A percentile compares a stretch with the other conserved stretches of the same genome.
Evolutionary conservation across 75 land plant genomes (phyloP).

Genomic region (Selaginella moellendorffii): DNA sequence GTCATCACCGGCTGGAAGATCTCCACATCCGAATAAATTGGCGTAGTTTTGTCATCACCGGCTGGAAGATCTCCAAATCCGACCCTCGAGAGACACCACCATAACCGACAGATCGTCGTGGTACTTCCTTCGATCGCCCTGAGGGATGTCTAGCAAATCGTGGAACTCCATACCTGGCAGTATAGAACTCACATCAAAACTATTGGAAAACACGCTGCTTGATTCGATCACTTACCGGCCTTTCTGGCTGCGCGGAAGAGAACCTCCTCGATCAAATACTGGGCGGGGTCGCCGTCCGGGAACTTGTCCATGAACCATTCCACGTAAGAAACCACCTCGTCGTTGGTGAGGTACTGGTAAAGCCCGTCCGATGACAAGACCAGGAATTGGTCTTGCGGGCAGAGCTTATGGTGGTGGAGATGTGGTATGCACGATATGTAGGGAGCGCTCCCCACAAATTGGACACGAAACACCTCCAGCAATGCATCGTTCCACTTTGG

Average conservation of each 20-base stretch:
- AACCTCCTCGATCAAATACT: slow-evolving; percentile 88
- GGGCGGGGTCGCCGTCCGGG: slow-evolving; percentile 99
- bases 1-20: no score
- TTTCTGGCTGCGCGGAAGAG: slow-evolving; percentile 93
- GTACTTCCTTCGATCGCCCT: no score
- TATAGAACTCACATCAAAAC: no score
- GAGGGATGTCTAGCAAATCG: no score
- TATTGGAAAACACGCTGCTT: no score
- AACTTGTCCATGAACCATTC: slow-evolving; percentile 64
- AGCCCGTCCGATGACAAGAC: slow-evolving; percentile 95
- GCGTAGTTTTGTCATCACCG: no score
- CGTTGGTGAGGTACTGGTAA: slow-evolving; percentile 92
- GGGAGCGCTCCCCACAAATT: slow-evolving; percentile 65
- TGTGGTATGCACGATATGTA: slow-evolving; percentile 73
- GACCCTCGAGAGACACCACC: no score
- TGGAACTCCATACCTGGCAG: no score
- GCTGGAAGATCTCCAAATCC: no score
- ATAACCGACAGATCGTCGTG: no score
- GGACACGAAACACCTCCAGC: slow-evolving; percentile 83
- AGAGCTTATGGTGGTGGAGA: slow-evolving; percentile 68
- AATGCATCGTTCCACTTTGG: slow-evolving; percentile 94
- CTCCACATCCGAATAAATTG: no score
- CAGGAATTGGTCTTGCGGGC: slow-evolving; percentile 75
- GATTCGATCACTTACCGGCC: slow-evolving; percentile 87
- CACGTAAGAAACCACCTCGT: slow-evolving; percentile 87